These are phyloP conservation scores for Phylloboletellus chloephorus DNA, from an alignment of 1,284 basidiomycete species.

Conservation along the genomic window DNA sequence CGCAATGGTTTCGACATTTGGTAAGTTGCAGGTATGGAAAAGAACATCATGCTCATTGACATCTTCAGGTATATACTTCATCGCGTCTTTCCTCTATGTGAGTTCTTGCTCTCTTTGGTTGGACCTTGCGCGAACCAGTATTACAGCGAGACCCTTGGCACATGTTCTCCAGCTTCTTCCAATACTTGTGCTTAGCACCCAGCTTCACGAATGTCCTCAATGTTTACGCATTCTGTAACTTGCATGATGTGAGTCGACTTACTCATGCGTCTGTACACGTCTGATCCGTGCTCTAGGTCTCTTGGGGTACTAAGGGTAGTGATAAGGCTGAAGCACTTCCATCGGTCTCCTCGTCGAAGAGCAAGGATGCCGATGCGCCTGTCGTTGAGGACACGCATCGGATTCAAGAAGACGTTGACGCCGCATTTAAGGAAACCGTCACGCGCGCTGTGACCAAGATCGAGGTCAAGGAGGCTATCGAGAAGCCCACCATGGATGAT, in stretches of 20 bases:
- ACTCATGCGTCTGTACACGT: not conserved
- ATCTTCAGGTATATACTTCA: conserved; percentile 68
- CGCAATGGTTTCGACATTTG: conserved; percentile 85
- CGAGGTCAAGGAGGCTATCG: conserved; percentile 60
- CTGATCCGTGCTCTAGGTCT: conserved; percentile 45
- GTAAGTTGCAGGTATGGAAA: conserved; percentile 32
- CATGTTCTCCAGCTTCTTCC: conserved; percentile 94
- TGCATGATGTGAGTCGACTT: conserved; percentile 67
- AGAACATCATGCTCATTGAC: not conserved
- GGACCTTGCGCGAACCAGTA: conserved; percentile 3
- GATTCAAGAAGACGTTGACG: conserved; percentile 85
- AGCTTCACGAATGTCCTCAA: conserved; percentile 94
- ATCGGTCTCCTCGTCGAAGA: conserved; percentile 80
- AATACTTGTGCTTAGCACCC: conserved; percentile 86
- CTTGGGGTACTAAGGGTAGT: conserved; percentile 94
- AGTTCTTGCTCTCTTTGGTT: conserved; percentile 29
- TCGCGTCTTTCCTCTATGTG: conserved; percentile 87
- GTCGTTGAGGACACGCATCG: conserved; percentile 81
- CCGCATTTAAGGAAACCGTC: conserved; percentile 91
- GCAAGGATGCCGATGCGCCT: conserved; percentile 66
- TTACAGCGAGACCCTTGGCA: conserved; percentile 92
- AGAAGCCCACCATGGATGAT: conserved; percentile 87
- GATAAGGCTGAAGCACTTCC: conserved; percentile 96
- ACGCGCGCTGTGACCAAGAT: conserved; percentile 86
- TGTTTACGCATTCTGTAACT: conserved; percentile 94